phyloP scores from a whole-genome alignment of 345 rosid genomes.

The Noccaea caerulescens region DNA sequence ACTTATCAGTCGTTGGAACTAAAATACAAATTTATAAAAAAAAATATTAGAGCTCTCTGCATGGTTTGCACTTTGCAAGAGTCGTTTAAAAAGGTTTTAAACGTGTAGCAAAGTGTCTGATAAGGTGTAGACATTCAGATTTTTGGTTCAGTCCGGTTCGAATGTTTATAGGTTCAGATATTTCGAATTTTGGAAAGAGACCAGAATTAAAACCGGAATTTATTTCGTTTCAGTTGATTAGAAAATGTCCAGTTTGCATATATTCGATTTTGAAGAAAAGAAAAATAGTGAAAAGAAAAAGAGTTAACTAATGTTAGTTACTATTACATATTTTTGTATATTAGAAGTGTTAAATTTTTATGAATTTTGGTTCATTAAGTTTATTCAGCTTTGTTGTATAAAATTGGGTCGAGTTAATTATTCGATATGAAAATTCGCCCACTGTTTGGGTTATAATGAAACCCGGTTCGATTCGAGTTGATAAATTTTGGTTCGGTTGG shows the following conservation, averaged over 20 bases:
- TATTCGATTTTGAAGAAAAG: not conserved
- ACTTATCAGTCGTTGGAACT: conserved; percentile 24
- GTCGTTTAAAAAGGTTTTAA: not conserved
- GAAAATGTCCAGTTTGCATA: not conserved
- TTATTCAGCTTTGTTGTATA: not conserved
- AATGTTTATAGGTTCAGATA: not conserved
- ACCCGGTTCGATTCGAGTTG: not conserved
- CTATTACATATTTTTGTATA: too few species aligned
- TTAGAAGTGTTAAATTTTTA: too few species aligned
- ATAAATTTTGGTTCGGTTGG: conserved; percentile 1
- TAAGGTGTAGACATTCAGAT: not conserved
- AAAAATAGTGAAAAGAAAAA: too few species aligned
- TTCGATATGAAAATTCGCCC: too few species aligned
- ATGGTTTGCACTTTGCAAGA: conserved; percentile 13
- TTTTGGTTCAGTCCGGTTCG: not conserved
- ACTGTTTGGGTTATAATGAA: too few species aligned
- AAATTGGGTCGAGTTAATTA: too few species aligned
- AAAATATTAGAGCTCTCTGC: not conserved
- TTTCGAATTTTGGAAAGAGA: not conserved
- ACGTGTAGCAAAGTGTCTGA: not conserved
- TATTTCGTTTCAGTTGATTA: not conserved
- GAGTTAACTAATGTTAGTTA: not conserved
- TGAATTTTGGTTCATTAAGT: not conserved
- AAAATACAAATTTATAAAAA: not conserved
- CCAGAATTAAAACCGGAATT: not conserved